Base-by-base conservation (phyloP, 805 yeast genomes). In the Saturnispora sekii region DNA sequence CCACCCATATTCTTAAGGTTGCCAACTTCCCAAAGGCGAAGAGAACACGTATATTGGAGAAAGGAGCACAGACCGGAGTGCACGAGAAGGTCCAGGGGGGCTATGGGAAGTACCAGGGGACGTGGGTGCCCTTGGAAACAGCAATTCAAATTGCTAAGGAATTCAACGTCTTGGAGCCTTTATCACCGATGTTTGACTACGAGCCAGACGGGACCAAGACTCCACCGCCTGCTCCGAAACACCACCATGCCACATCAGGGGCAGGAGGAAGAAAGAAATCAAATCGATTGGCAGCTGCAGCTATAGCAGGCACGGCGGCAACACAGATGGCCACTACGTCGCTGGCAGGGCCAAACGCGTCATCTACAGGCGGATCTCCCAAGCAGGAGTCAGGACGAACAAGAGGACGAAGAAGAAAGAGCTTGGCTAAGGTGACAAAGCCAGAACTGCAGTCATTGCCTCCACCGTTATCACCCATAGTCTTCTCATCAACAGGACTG, bases 21-120 rank as follows among this genome's bases (percentile, higher is more conserved):
- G 96, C 97, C 39, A 81, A 84, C 59, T 88, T 88, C 61, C 95
- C 96, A 49, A 89, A 89, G 64, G 96, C 97, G 1, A 87, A 84
- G 61, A 69, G 97, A 53, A 89, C 97, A 15, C 81, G 95, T 55
- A 87, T 89, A 50, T 72, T 89, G 54, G 97, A 89, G 60, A 79
- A 83, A 56, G 96, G 89, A 51, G 95, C 90, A n/a, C 96, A 90
- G 58, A 75, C 74, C 35, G 95, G 95, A 5, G 65, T 70, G 15
- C 97, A 89, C 61, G 96, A 89, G 57, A 90, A 90, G 61, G 87
- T 89, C 17, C 97, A 89, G 63, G 97, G 97, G 50, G 97, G 97
- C 2, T 89, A 88, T 60, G 97, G 97, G 44, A 81, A 89, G 58
- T 90, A 88, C 63, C 97, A 90, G 63, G 97, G 97, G 14, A 89